These are phyloP conservation scores for Pythium brassicae DNA, from an alignment of 352 stramenopile genomes.

Conservation along the genomic window DNA sequence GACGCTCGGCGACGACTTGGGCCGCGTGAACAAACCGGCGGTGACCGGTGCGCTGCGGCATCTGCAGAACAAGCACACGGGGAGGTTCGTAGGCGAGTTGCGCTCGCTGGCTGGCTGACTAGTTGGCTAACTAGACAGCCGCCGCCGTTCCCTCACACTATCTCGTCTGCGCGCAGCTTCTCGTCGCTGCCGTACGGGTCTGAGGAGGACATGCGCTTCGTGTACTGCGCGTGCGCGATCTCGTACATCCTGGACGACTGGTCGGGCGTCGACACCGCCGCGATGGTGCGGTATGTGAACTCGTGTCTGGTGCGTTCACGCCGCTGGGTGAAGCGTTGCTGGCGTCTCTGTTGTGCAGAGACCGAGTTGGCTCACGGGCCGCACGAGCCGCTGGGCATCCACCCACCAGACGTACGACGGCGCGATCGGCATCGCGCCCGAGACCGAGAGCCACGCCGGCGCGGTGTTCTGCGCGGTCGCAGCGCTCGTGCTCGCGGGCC, in stretches of 20 bases:
- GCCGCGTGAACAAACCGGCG: slow-evolving; percentile 63
- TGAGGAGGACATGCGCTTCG: slow-evolving; percentile 87
- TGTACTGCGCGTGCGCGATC: slow-evolving; percentile 86
- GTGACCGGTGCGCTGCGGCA: slow-evolving; percentile 56
- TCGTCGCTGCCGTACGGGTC: slow-evolving; percentile 60
- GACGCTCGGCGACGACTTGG: slow-evolving; percentile 82
- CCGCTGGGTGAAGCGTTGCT: too few relatives aligned
- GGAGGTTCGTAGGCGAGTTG: slow-evolving; percentile 35
- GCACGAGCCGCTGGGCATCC: too few relatives aligned
- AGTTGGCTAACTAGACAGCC: not conserved
- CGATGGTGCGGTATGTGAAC: slow-evolving; percentile 78
- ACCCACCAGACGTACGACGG: slow-evolving; percentile 66
- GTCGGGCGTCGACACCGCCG: slow-evolving; percentile 59
- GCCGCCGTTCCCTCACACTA: too few relatives aligned
- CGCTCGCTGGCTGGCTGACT: too few relatives aligned
- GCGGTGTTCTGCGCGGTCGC: slow-evolving; percentile 72
- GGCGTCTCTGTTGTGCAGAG: too few relatives aligned
- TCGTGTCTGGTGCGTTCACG: slow-evolving; percentile 71
- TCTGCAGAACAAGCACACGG: slow-evolving; percentile 72
- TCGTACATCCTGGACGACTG: slow-evolving; percentile 86
- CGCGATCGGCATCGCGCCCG: slow-evolving; percentile 64
- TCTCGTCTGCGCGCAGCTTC: too few relatives aligned
- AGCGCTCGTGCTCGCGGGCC: slow-evolving; percentile 61
- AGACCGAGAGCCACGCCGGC: slow-evolving; percentile 71
- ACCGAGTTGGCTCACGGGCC: too few relatives aligned